A percentile compares a stretch with the other conserved stretches of the same genome.
Evolutionary conservation across 2,329 filamentous ascomycete species (phyloP).

Genomic region (Trematosphaeria pertusa): DNA sequence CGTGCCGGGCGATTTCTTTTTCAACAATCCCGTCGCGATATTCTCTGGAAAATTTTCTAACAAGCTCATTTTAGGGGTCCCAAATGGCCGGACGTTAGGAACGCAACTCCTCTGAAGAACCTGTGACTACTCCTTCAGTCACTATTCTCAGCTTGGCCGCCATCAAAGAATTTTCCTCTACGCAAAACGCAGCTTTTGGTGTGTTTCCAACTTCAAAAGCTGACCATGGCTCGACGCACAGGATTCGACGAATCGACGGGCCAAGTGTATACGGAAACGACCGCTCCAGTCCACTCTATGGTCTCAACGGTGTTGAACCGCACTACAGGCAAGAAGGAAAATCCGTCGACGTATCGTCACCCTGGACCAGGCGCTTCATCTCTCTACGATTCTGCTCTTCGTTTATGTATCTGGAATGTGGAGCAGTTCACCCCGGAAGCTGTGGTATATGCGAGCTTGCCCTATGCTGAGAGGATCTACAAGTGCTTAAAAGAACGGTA

Average conservation of each 20-base stretch:
- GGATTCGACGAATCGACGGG: background rate
- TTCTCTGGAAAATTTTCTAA: no score
- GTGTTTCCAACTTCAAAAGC: no score
- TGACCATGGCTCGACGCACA: no score
- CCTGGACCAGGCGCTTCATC: slow-evolving; percentile 19
- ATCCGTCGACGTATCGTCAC: slow-evolving; percentile 16
- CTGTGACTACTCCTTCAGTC: no score
- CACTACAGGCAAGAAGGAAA: slow-evolving; percentile 16
- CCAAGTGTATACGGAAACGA: background rate
- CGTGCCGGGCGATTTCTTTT: no score
- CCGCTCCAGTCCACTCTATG: background rate
- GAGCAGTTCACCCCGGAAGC: slow-evolving; percentile 21
- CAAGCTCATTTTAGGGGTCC: no score
- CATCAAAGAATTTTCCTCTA: no score
- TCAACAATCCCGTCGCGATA: no score
- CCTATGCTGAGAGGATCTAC: slow-evolving; percentile 25
- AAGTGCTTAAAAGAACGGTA: slow-evolving; percentile 20
- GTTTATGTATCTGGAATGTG: slow-evolving; percentile 25
- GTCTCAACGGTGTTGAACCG: background rate
- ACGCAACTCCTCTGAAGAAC: no score
- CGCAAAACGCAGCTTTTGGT: no score
- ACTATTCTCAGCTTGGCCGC: no score
- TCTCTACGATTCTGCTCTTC: slow-evolving; percentile 25
- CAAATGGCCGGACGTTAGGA: no score
- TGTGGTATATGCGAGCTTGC: slow-evolving; percentile 28